Base-by-base conservation (phyloP, 495 filamentous ascomycete genomes). In the Darksidea phi region DNA sequence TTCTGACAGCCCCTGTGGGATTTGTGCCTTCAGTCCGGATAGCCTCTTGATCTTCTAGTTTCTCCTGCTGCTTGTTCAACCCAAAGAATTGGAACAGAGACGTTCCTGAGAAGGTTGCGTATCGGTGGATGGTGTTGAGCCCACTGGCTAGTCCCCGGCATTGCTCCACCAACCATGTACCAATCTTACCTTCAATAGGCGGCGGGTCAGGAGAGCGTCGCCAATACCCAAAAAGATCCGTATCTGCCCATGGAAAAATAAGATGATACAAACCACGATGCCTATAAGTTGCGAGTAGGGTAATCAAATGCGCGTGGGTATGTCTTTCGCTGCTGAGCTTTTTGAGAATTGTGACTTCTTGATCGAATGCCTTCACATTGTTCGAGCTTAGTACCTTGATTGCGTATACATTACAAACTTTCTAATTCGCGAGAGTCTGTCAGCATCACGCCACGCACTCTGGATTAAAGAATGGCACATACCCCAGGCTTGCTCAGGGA, bases 221-320 rank as follows among this genome's bases (percentile, higher is more conserved):
- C 61, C 61, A 64, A 28, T 52, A 64, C 38, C 24, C 12, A 38
- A 24, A 11, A 17, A 64, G 47, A 38, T 64, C 48, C 11, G 46
- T 54, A 42, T 58, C 41, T 2, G 61, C 61, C 17, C 53, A 56
- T 18, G 61, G 61, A n/a, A 64, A 51, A 1, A 64, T 26, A n/a
- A 64, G 36, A 48, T 64, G 54, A 26, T 43, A 57, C 26, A 34
- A 57, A 4, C 36, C 23, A 17, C 46, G 32, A n/a, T 53, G 25
- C 38, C 53, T 10, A 43, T 32, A 64, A 18, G 45, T 57, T n/a
- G 61, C 61, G 18, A 57, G 53, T 18, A 64, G 61, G 28, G 47
- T 23, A 8, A 64, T 46, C 1, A 64, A 17, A 48, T 58, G 54
- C 8, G 10, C 36, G 15, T 38, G 7, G 7, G 8, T 38, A 15